phyloP scores from a whole-genome alignment of 2,329 filamentous ascomycete species.

The Exophiala lecanii-corni region DNA sequence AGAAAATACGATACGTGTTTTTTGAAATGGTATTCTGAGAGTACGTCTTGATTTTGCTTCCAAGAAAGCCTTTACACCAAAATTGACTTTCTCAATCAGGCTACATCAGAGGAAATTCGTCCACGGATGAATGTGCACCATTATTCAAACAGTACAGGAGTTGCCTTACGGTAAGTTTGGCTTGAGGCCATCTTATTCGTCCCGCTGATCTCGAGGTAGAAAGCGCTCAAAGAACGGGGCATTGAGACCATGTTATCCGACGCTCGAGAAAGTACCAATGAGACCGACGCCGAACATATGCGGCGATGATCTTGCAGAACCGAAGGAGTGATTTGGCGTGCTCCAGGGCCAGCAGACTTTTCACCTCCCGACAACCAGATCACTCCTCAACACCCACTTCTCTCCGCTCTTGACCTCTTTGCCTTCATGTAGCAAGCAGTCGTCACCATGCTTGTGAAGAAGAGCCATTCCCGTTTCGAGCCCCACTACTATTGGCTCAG shows the following conservation, averaged over 20 bases:
- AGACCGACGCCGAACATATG: constrained; percentile 73
- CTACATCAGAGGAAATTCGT: constrained; percentile 80
- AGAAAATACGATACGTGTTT: constrained; percentile 97
- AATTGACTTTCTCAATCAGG: constrained; percentile 51
- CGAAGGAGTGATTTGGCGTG: not conserved
- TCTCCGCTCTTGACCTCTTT: constrained; percentile 72
- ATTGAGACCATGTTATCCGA: constrained; percentile 93
- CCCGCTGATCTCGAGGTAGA: constrained; percentile 47
- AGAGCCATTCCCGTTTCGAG: constrained; percentile 81
- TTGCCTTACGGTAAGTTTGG: constrained; percentile 67
- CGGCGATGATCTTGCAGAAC: constrained; percentile 30
- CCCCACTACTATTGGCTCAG: constrained; percentile 61
- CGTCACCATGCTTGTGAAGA: constrained; percentile 81
- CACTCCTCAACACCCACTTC: constrained; percentile 87
- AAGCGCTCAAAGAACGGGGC: constrained; percentile 78
- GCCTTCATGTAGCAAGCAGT: constrained; percentile 87
- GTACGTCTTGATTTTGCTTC: constrained; percentile 48
- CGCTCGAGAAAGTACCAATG: constrained; percentile 80
- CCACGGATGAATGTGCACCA: constrained; percentile 76
- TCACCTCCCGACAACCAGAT: constrained; percentile 52
- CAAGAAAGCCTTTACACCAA: constrained; percentile 12
- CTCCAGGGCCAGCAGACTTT: not conserved
- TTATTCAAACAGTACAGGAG: constrained; percentile 85
- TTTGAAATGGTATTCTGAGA: constrained; percentile 98
- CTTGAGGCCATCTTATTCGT: not conserved